Evolutionary conservation across 306 rosid species (phyloP).

Genomic region (Prunus mongolica): DNA sequence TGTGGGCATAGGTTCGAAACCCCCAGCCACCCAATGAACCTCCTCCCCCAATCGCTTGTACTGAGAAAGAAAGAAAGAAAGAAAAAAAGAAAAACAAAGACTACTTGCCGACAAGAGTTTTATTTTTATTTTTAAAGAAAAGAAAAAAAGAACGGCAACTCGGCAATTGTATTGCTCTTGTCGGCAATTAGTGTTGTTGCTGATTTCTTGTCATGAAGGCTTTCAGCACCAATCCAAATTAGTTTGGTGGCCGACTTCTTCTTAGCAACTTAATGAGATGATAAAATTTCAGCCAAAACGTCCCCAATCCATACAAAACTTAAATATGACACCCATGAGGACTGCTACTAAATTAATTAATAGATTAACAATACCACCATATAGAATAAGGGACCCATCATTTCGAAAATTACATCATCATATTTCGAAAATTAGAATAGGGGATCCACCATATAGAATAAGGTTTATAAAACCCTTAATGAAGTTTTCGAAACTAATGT

Average conservation of each 20-base stretch:
- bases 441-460: too few relatives aligned
- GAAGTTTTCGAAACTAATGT: not conserved
- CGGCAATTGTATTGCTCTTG: not conserved
- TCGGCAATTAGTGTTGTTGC: not conserved
- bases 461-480: too few relatives aligned
- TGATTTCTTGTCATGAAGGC: not conserved
- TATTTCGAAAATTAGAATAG: too few relatives aligned
- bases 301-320: not conserved
- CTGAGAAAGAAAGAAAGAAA: too few relatives aligned
- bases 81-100: fast-evolving
- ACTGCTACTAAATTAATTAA: not conserved
- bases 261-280: not conserved
- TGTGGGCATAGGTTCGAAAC: too few relatives aligned
- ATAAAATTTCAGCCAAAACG: not conserved
- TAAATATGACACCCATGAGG: not conserved
- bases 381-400: conserved; percentile 1
- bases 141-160: not conserved
- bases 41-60: too few relatives aligned
- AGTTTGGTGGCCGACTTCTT: not conserved
- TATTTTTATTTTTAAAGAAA: fast-evolving
- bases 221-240: not conserved
- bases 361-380: not conserved
- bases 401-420: not conserved
- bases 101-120: not conserved
- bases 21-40: too few relatives aligned